Evolutionary conservation across 495 filamentous ascomycete genomes (phyloP), one percentile per base, ranked within the genome.

Genomic region (Podospora pseudopauciseta): DNA sequence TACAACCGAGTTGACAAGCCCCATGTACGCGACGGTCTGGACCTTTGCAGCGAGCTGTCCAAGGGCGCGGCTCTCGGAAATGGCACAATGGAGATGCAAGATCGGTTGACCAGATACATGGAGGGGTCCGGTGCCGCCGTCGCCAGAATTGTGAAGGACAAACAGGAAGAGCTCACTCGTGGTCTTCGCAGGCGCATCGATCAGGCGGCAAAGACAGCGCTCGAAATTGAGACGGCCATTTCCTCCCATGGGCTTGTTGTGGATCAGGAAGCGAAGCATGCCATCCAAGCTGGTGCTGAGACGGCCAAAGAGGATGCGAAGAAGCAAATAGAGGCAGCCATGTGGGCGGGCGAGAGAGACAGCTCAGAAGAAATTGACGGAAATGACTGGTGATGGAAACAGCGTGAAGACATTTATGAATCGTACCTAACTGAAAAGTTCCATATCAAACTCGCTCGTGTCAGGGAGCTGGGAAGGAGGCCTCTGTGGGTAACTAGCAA

Each of bases 41-140:
- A 64, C 23, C 32, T 49, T 2, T 55, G 32, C 44, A 49, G 18
- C 63, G 44, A 64, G 34, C 63, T 64, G 1, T 64, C 63, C 44
- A 64, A 64, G 63, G 63, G 63, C 19, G 20, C 44, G 2, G 20
- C 20, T 20, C 16, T 9, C 5, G 54, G 54, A 5, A 56, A 13
- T 13, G 20, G 16, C 4, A 20, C 54, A 15, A 13, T 18, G 11
- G 54, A 56, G 54, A 32, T 32, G 30, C 30, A 32, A 32, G 7
- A 32, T 32, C 30, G 30, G 30, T 7, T 32, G 30, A 32, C 30
- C 4, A 32, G 7, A 32, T 32, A 32, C 7, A 32, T 32, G 30
- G 30, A 32, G 30, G 30, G 7, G 30, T 32, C 30, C 4, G 30
- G 30, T 7, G 30, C 30, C 1, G 30, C 30, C 7, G 30, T 32